A percentile compares a stretch with the other conserved stretches of the same genome.
Evolutionary conservation across 306 rosid species (phyloP).

Genomic region (Arachis hypogaea): DNA sequence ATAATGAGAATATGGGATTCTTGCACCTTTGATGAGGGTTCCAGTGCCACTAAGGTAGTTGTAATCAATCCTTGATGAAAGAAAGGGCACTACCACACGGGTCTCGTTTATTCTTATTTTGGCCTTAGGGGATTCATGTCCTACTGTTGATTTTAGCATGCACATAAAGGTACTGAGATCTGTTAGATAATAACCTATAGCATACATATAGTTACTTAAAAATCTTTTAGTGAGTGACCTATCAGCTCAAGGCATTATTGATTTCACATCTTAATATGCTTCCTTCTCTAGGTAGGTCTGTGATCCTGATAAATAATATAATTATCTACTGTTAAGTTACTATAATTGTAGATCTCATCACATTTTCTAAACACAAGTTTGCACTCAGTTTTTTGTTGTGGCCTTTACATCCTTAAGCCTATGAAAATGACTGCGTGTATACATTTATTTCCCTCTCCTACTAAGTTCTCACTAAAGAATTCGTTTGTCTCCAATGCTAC

Average conservation of each 20-base stretch:
- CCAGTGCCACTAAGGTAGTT: constrained; percentile 1
- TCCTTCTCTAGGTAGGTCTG: neutral
- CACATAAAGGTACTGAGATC: neutral
- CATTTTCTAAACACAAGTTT: neutral
- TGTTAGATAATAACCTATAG: neutral
- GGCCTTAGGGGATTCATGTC: neutral
- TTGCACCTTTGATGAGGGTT: neutral
- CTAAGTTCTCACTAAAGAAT: constrained; percentile 5
- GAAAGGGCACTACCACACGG: neutral
- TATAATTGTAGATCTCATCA: constrained; percentile 5
- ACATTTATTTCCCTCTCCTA: constrained; percentile 24
- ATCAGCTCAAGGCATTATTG: neutral
- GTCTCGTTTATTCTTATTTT: neutral
- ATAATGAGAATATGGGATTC: neutral
- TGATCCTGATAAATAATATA: neutral
- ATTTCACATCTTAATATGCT: neutral
- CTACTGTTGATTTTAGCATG: neutral
- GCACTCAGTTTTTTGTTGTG: constrained; percentile 4
- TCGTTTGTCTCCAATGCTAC: constrained; percentile 45
- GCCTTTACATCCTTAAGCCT: constrained; percentile 1
- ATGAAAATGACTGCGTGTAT: neutral
- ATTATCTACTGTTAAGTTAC: neutral
- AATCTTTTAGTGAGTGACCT: too few species aligned
- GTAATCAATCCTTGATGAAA: neutral
- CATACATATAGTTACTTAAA: neutral